Evolutionary conservation across 2,329 filamentous ascomycete genomes (phyloP).

Genomic region (Xylaria multiplex): DNA sequence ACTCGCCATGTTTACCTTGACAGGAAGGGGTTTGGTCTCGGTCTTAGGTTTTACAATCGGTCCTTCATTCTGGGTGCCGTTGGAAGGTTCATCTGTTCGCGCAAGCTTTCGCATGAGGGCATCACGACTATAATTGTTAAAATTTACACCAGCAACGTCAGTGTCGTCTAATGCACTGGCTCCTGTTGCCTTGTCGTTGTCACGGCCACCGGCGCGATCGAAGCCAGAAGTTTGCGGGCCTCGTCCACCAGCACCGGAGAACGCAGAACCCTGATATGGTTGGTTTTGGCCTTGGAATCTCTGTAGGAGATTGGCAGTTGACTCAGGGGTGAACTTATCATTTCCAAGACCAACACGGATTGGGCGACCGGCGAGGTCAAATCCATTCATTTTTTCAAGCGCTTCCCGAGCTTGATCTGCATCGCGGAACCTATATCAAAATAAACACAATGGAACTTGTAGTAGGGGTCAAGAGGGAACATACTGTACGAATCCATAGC

Average conservation of each 20-base stretch:
- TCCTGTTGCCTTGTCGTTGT: conserved; percentile 88
- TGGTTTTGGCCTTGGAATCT: conserved; percentile 86
- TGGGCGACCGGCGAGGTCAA: conserved; percentile 94
- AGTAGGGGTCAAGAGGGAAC: conserved; percentile 52
- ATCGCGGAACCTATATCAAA: conserved; percentile 77
- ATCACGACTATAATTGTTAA: conserved; percentile 99
- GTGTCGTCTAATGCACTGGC: conserved; percentile 97
- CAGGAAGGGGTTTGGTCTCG: conserved; percentile 79
- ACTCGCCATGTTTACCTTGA: conserved; percentile 91
- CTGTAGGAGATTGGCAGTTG: conserved; percentile 90
- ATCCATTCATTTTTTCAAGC: conserved; percentile 98
- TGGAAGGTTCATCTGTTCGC: conserved; percentile 84
- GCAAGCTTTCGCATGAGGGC: conserved; percentile 98
- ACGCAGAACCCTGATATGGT: conserved; percentile 87
- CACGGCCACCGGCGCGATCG: conserved; percentile 87
- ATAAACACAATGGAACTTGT: conserved; percentile 49
- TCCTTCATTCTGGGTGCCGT: conserved; percentile 73
- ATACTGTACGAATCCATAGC: conserved; percentile 99
- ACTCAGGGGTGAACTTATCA: conserved; percentile 99
- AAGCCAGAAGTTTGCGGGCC: conserved; percentile 87
- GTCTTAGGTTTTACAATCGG: conserved; percentile 81
- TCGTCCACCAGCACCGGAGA: conserved; percentile 89
- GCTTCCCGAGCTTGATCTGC: conserved; percentile 92
- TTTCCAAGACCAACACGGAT: conserved; percentile 99
- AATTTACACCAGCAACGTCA: conserved; percentile 97